phyloP scores from a whole-genome alignment of 768 basidiomycete genomes.

The Collybiopsis luxurians region DNA sequence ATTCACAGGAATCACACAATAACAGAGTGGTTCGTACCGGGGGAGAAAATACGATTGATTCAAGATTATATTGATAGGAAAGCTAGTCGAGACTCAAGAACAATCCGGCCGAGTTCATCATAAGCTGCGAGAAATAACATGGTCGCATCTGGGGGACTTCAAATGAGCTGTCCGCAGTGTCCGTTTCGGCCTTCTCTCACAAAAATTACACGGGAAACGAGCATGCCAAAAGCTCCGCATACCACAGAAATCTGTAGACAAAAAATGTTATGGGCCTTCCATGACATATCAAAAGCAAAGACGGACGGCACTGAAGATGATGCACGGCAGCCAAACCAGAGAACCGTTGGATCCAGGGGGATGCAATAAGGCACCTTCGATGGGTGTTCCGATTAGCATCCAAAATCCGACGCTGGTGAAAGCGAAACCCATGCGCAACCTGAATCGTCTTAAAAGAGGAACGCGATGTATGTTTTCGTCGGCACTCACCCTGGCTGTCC shows the following conservation, averaged over 20 bases:
- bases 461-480: not conserved
- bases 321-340: slow-evolving; percentile 1
- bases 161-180: not conserved
- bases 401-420: not conserved
- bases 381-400: slow-evolving; percentile 12
- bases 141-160: no score
- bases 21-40: no score
- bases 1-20: no score
- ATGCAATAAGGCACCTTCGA: slow-evolving; percentile 14
- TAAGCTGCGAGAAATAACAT: no score
- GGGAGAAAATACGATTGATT: no score
- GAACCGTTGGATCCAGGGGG: not conserved
- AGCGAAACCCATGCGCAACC: slow-evolving; percentile 5
- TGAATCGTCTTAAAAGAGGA: not conserved
- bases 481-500: slow-evolving; percentile 1
- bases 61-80: no score
- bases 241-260: not conserved
- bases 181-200: not conserved
- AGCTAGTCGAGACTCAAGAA: no score
- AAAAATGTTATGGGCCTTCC: no score
- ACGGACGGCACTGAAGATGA: slow-evolving; percentile 1
- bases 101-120: no score
- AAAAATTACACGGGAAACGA: not conserved
- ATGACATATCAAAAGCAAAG: not conserved
- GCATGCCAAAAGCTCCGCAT: not conserved